These are phyloP conservation scores for Santalum album DNA, from an alignment of 164 flowering plant genomes.

Conservation along the genomic window DNA sequence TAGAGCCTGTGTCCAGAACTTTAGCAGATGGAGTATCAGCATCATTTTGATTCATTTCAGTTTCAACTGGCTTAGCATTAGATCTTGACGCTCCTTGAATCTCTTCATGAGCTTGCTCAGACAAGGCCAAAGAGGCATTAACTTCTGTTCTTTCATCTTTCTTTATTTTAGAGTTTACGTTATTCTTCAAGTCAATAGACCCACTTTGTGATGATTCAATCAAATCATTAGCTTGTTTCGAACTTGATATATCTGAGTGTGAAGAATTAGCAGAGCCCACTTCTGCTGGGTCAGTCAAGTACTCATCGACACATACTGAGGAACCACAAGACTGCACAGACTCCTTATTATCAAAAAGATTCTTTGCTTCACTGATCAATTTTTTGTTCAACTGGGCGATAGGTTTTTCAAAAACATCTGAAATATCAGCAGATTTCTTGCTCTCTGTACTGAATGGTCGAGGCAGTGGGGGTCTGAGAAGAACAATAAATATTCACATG, in stretches of 20 bases:
- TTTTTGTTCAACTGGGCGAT: background rate
- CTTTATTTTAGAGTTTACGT: slow-evolving; percentile 3
- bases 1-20: slow-evolving; percentile 3
- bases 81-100: slow-evolving; percentile 7
- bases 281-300: slow-evolving; percentile 29
- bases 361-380: slow-evolving; percentile 11
- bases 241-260: slow-evolving; percentile 5
- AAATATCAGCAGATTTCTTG: slow-evolving; percentile 4
- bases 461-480: slow-evolving; percentile 20
- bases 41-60: slow-evolving; percentile 8
- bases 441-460: slow-evolving; percentile 12
- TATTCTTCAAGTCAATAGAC: slow-evolving; percentile 10
- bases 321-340: slow-evolving; percentile 20
- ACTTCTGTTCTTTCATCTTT: slow-evolving; percentile 3
- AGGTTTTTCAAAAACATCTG: slow-evolving; percentile 10
- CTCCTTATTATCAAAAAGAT: slow-evolving; percentile 10
- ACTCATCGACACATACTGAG: slow-evolving; percentile 27
- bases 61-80: slow-evolving; percentile 2
- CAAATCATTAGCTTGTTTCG: slow-evolving; percentile 14
- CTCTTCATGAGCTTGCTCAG: slow-evolving; percentile 11
- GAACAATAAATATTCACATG: background rate
- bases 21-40: slow-evolving; percentile 7
- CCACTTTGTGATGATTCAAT: slow-evolving; percentile 7
- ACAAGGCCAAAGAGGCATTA: slow-evolving; percentile 3
- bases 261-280: slow-evolving; percentile 14